A percentile compares a stretch with the other conserved stretches of the same genome.
These are phyloP conservation scores for Bisporella sp. DNA, from an alignment of 2,329 filamentous ascomycete species.

Conservation along the genomic window DNA sequence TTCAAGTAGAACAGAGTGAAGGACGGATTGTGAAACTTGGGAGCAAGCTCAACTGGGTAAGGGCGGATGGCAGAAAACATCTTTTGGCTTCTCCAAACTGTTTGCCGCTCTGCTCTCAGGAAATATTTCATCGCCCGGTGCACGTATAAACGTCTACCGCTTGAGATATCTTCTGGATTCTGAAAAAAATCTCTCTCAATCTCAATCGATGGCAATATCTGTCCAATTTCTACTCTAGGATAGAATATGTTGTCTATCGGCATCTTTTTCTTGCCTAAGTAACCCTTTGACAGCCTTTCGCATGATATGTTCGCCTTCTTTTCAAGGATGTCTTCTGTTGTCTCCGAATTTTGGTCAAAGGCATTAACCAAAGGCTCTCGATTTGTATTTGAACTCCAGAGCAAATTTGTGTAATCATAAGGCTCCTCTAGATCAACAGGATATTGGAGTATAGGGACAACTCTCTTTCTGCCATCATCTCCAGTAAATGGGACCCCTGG, in stretches of 20 bases:
- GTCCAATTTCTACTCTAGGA: slow-evolving; percentile 16
- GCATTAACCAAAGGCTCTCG: neutral
- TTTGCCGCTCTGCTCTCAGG: slow-evolving; percentile 23
- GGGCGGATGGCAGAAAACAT: slow-evolving; percentile 19
- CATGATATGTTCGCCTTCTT: slow-evolving; percentile 3
- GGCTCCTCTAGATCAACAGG: neutral
- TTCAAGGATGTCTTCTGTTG: neutral
- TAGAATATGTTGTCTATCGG: slow-evolving; percentile 36
- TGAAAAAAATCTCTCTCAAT: slow-evolving; percentile 20
- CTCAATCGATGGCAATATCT: slow-evolving; percentile 22
- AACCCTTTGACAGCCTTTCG: slow-evolving; percentile 14
- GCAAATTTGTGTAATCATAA: neutral
- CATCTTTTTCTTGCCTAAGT: slow-evolving; percentile 33
- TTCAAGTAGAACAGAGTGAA: slow-evolving; percentile 25
- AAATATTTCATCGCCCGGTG: slow-evolving; percentile 34
- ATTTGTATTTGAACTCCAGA: neutral
- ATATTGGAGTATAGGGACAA: slow-evolving; percentile 11
- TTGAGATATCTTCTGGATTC: slow-evolving; percentile 26
- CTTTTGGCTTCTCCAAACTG: slow-evolving; percentile 13
- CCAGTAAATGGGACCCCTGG: slow-evolving; percentile 13
- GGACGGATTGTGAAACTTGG: slow-evolving; percentile 21
- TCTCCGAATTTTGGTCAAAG: neutral
- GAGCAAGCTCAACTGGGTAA: slow-evolving; percentile 19
- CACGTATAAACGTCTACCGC: slow-evolving; percentile 39
- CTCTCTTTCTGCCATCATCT: slow-evolving; percentile 16